These are phyloP conservation scores for Coemansia sp. DNA, from an alignment of 192 early-diverging fungal species.

Conservation along the genomic window DNA sequence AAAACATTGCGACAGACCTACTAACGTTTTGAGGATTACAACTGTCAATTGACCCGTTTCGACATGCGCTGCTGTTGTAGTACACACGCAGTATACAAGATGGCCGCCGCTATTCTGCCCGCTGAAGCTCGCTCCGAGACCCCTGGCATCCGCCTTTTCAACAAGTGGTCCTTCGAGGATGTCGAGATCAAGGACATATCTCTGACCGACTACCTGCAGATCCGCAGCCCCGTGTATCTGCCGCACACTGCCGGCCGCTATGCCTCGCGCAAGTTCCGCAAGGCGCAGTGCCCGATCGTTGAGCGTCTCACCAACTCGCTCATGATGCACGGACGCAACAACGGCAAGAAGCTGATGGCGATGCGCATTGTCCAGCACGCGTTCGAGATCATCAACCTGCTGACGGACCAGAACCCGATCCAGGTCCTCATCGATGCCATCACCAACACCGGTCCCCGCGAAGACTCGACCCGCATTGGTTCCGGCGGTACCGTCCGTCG, in stretches of 20 bases:
- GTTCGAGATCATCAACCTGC: conserved; percentile 98
- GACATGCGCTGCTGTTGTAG: not conserved
- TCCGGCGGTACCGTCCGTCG: conserved; percentile 96
- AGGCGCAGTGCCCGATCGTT: conserved; percentile 98
- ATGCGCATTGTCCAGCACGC: conserved; percentile 98
- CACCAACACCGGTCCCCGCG: conserved; percentile 98
- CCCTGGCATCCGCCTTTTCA: conserved; percentile 65
- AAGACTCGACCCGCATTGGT: conserved; percentile 99
- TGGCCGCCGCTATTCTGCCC: conserved; percentile 52
- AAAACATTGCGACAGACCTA: not conserved
- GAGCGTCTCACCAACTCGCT: conserved; percentile 98
- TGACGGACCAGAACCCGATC: conserved; percentile 97
- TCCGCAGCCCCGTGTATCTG: conserved; percentile 90
- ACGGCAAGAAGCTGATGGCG: conserved; percentile 99
- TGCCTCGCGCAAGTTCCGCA: conserved; percentile 94
- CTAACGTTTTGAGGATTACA: not conserved
- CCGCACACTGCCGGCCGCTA: conserved; percentile 99
- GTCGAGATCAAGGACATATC: conserved; percentile 89
- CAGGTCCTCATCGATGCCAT: conserved; percentile 98
- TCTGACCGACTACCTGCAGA: conserved; percentile 88
- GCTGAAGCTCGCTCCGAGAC: conserved; percentile 56
- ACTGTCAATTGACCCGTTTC: not conserved
- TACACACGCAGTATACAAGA: conserved; percentile 44
- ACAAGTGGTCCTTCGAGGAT: conserved; percentile 89
- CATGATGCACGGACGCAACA: conserved; percentile 99